Conservation (phyloP, 352 stramenopile species). For the Pythium chondricola region DNA sequence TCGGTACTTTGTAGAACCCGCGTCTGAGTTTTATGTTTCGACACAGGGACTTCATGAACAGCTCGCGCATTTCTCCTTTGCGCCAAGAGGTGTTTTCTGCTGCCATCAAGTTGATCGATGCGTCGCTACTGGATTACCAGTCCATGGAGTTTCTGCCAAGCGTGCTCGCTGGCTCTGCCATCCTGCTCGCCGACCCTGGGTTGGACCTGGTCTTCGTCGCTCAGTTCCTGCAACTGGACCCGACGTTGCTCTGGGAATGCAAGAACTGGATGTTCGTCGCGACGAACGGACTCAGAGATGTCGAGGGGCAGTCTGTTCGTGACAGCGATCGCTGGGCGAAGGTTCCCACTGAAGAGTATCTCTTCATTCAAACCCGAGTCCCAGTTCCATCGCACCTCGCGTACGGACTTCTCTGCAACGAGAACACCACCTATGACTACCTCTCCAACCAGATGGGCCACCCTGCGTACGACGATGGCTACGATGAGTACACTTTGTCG, state of each 20-base stretch:
- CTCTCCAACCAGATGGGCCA: conserved; percentile 8
- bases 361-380: conserved; percentile 68
- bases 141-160: conserved; percentile 72
- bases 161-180: conserved; percentile 59
- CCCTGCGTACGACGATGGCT: conserved; percentile 18
- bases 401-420: conserved; percentile 43
- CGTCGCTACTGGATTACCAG: conserved; percentile 71
- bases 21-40: background rate
- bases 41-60: conserved; percentile 58
- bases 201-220: conserved; percentile 78
- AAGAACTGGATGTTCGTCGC: conserved; percentile 69
- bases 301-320: conserved; percentile 33
- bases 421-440: conserved; percentile 44
- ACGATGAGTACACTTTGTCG: conserved; percentile 30
- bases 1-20: background rate
- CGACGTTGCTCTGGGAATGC: conserved; percentile 74
- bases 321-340: conserved; percentile 64
- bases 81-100: conserved; percentile 71
- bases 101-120: conserved; percentile 63
- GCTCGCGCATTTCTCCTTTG: conserved; percentile 43
- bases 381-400: conserved; percentile 55
- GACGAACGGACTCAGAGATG: conserved; percentile 47
- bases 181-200: conserved; percentile 59
- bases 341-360: conserved; percentile 54
- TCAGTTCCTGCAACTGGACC: conserved; percentile 74